A percentile compares a stretch with the other conserved stretches of the same genome.
Evolutionary conservation across 345 rosid species (phyloP).

Genomic region (Adansonia digitata): DNA sequence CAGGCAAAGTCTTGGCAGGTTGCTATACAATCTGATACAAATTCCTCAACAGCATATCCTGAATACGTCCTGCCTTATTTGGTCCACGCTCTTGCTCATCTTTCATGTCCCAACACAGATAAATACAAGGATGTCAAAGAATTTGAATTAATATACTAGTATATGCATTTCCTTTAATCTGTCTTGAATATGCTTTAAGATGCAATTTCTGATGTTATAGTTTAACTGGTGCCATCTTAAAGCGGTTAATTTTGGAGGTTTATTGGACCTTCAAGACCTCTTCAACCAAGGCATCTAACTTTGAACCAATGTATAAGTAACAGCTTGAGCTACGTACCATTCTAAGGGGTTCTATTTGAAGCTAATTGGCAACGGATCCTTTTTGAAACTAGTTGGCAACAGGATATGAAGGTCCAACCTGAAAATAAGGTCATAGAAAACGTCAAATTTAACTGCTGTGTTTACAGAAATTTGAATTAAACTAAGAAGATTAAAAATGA

Average conservation of each 20-base stretch:
- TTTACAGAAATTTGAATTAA: not conserved
- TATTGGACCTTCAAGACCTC: not conserved
- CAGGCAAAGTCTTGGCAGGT: slow-evolving; percentile 73
- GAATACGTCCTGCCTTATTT: slow-evolving; percentile 64
- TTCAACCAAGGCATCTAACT: not conserved
- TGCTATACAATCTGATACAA: slow-evolving; percentile 59
- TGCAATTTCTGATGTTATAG: not conserved
- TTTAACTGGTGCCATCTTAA: not conserved
- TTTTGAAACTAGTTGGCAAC: not conserved
- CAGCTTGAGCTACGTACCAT: not conserved
- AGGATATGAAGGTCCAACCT: not conserved
- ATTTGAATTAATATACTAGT: slow-evolving; percentile 78
- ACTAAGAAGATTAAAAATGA: not conserved
- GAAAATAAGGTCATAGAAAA: not conserved
- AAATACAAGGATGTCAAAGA: slow-evolving; percentile 80
- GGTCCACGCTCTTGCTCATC: slow-evolving; percentile 88
- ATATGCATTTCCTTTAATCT: slow-evolving; percentile 11
- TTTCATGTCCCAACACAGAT: slow-evolving; percentile 67
- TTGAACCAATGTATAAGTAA: not conserved
- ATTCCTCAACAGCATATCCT: slow-evolving; percentile 46
- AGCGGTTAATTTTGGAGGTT: not conserved
- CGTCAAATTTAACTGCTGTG: not conserved
- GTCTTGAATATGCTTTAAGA: slow-evolving; percentile 4
- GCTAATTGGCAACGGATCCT: too few species aligned
- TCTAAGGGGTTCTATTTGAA: not conserved